phyloP scores from a whole-genome alignment of 176 grass and related monocot genomes.

The Zoysia japonica region DNA sequence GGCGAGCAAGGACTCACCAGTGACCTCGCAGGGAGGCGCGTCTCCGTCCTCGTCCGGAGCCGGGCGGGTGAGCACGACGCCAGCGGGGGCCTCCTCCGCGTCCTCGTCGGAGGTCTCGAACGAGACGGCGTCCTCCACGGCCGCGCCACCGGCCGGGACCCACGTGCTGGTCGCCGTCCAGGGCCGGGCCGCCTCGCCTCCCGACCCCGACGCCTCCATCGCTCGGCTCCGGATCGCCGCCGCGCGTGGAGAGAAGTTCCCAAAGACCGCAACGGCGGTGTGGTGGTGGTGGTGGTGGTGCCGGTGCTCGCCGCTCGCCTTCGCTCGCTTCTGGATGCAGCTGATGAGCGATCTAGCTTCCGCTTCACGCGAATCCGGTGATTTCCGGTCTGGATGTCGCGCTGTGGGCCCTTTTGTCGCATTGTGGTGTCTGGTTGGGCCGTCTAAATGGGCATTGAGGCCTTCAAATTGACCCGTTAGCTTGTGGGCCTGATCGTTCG shows the following conservation, averaged over 20 bases:
- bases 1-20: slow-evolving; percentile 40
- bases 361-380: slow-evolving; percentile 32
- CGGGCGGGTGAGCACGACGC: slow-evolving; percentile 22
- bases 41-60: slow-evolving; percentile 5
- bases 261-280: background rate
- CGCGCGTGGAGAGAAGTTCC: background rate
- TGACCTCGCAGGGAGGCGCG: slow-evolving; percentile 57
- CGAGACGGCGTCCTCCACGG: slow-evolving; percentile 55
- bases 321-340: slow-evolving; percentile 30
- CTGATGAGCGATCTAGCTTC: slow-evolving; percentile 36
- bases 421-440: background rate
- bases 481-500: background rate
- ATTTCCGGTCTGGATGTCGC: background rate
- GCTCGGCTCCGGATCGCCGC: slow-evolving; percentile 6
- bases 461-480: background rate
- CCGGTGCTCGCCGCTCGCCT: slow-evolving; percentile 28
- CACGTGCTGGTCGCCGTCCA: slow-evolving; percentile 56
- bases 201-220: slow-evolving; percentile 46
- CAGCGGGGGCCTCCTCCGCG: slow-evolving; percentile 18
- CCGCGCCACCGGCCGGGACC: slow-evolving; percentile 37
- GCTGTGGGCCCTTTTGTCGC: background rate
- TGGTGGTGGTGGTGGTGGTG: background rate
- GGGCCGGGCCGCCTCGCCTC: slow-evolving; percentile 11
- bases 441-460: background rate
- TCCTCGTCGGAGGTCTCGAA: slow-evolving; percentile 65